Percentiles rank a stretch among this genome's conserved stretches.
phyloP scores from a whole-genome alignment of 139 green algal genomes.

The Zygnema circumcarinatum region DNA sequence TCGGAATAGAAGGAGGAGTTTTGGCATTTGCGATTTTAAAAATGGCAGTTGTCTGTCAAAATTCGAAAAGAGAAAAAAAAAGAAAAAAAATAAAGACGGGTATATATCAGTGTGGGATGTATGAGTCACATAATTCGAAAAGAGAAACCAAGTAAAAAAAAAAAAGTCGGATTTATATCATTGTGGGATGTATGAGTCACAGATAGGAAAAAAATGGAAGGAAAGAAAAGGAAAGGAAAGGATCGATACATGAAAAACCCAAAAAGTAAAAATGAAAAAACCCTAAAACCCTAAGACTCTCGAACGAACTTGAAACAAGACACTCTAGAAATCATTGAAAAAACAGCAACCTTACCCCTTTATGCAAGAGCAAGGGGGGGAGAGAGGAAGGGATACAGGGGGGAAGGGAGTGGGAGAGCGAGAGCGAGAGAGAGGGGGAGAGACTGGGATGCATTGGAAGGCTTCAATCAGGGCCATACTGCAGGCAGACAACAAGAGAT shows the following conservation, averaged over 20 bases:
- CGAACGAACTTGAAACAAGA: too few relatives aligned
- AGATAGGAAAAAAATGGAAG: not conserved
- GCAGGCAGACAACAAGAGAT: too few relatives aligned
- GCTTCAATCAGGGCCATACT: too few relatives aligned
- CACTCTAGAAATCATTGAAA: too few relatives aligned
- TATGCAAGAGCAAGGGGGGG: too few relatives aligned
- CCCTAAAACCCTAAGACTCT: too few relatives aligned
- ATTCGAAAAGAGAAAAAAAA: not conserved
- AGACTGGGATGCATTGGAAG: not conserved
- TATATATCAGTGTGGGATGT: not conserved
- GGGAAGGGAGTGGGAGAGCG: not conserved
- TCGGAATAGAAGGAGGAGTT: slow-evolving; percentile 72
- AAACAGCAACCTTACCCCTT: too few relatives aligned
- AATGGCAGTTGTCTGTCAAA: slow-evolving; percentile 69
- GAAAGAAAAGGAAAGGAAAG: not conserved
- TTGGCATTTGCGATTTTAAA: slow-evolving; percentile 87
- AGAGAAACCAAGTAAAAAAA: not conserved
- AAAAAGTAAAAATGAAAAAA: not conserved
- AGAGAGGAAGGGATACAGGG: too few relatives aligned
- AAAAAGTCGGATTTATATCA: not conserved
- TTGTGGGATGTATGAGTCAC: not conserved
- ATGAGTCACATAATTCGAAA: not conserved
- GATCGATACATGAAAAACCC: not conserved
- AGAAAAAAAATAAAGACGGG: not conserved
- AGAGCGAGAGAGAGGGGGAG: not conserved